Conservation (phyloP, 108 stramenopile genomes). For the Cylindrotheca fusiformis region DNA sequence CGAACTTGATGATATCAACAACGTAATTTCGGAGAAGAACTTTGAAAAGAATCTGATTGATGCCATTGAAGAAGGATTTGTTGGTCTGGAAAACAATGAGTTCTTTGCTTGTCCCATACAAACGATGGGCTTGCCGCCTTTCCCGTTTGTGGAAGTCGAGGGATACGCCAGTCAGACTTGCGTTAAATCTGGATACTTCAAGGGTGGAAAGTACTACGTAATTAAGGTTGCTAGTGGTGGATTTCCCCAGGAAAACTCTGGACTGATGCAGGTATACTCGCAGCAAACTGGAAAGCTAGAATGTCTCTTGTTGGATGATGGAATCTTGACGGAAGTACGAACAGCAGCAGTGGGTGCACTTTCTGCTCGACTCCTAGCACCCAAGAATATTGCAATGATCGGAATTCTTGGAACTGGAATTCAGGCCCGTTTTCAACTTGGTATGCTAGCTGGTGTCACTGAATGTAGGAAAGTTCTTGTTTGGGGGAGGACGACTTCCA, state of each 20-base stretch:
- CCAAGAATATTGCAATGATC: conserved; percentile 28
- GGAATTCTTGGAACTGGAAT: conserved; percentile 69
- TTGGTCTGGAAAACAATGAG: conserved; percentile 37
- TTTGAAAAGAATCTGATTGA: conserved; percentile 47
- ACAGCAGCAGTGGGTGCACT: conserved; percentile 76
- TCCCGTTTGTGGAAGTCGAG: conserved; percentile 38
- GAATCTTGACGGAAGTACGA: conserved; percentile 65
- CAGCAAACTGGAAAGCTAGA: conserved; percentile 59
- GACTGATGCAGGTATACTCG: conserved; percentile 66
- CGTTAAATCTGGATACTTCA: conserved; percentile 71
- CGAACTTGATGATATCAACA: conserved; percentile 44
- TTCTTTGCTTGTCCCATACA: conserved; percentile 69
- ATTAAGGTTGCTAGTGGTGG: conserved; percentile 74
- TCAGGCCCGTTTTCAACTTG: conserved; percentile 68
- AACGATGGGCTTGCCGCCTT: conserved; percentile 67
- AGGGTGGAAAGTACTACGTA: conserved; percentile 51
- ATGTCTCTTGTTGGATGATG: conserved; percentile 61
- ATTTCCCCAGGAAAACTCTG: conserved; percentile 46
- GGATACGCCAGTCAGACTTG: conserved; percentile 69
- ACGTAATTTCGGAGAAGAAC: conserved; percentile 20
- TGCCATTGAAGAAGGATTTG: conserved; percentile 56
- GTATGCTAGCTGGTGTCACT: conserved; percentile 42
- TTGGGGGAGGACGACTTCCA: conserved; percentile 48
- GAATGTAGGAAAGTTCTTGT: conserved; percentile 48
- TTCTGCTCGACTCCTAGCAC: conserved; percentile 49